Evolutionary conservation across 2,329 filamentous ascomycete species (phyloP).

Genomic region (Alternaria alternata): DNA sequence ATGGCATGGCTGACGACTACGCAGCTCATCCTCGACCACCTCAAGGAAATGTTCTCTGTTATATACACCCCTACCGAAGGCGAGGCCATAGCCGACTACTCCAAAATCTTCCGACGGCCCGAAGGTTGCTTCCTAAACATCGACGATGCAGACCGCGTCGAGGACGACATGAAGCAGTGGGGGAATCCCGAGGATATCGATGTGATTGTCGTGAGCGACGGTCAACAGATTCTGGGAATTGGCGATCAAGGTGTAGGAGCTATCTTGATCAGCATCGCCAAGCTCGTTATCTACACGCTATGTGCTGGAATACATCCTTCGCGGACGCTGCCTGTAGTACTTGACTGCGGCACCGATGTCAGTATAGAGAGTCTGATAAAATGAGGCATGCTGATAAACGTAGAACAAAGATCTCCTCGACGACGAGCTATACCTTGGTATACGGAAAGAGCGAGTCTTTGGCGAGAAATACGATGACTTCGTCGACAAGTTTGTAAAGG

Average conservation of each 20-base stretch:
- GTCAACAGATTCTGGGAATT: slow-evolving; percentile 79
- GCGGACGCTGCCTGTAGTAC: slow-evolving; percentile 78
- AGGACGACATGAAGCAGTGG: slow-evolving; percentile 72
- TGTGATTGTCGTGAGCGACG: slow-evolving; percentile 86
- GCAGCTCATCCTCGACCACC: slow-evolving; percentile 75
- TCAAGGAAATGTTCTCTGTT: slow-evolving; percentile 89
- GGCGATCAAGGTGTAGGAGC: slow-evolving; percentile 88
- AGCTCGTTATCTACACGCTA: slow-evolving; percentile 81
- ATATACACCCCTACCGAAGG: slow-evolving; percentile 92
- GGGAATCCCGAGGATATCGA: slow-evolving; percentile 78
- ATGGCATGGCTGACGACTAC: slow-evolving; percentile 9
- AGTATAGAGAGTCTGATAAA: not conserved
- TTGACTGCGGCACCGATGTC: slow-evolving; percentile 84
- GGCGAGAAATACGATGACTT: slow-evolving; percentile 80
- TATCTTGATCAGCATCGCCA: slow-evolving; percentile 84
- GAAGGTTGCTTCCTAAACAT: slow-evolving; percentile 86
- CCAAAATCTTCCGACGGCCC: slow-evolving; percentile 76
- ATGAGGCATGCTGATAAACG: slow-evolving; percentile 11
- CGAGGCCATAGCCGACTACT: slow-evolving; percentile 87
- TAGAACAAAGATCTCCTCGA: slow-evolving; percentile 75
- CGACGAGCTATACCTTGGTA: slow-evolving; percentile 81
- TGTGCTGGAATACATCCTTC: slow-evolving; percentile 88
- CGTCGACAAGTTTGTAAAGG: slow-evolving; percentile 75
- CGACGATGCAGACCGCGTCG: slow-evolving; percentile 70
- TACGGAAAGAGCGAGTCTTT: slow-evolving; percentile 70